Conservation (phyloP, 352 stramenopile genomes). For the Pythium coloratum region DNA sequence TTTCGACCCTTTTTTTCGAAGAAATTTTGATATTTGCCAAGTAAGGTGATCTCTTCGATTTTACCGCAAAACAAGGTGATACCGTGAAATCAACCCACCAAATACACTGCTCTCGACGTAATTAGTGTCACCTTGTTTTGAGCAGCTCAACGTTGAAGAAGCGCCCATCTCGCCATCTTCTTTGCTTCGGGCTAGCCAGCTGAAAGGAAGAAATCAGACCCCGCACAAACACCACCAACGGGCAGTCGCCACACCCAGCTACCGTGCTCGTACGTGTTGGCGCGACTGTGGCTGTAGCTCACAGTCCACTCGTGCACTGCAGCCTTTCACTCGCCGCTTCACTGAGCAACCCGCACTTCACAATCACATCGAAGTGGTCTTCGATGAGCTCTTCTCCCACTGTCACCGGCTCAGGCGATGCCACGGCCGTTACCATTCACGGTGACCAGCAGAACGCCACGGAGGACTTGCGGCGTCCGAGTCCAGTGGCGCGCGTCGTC, state of each 20-base stretch:
- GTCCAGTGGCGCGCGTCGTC: conserved; percentile 8
- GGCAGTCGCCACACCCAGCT: neutral
- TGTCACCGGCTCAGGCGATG: neutral
- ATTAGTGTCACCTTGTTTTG: conserved; percentile 8
- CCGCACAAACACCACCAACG: neutral
- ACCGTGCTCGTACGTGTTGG: neutral
- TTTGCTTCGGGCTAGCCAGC: neutral
- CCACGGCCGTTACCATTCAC: neutral
- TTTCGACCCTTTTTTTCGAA: conserved; percentile 13
- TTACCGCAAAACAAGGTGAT: neutral
- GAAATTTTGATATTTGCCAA: neutral
- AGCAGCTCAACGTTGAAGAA: conserved; percentile 8
- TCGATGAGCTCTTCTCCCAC: neutral
- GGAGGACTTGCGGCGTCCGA: conserved; percentile 10
- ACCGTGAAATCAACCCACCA: too few species aligned
- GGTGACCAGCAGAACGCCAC: neutral
- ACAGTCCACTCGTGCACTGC: neutral
- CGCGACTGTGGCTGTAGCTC: neutral
- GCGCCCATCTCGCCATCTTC: conserved; percentile 3
- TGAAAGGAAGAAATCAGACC: conserved; percentile 4
- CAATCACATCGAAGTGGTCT: neutral
- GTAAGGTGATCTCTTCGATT: conserved; percentile 8
- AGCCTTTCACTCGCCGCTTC: neutral
- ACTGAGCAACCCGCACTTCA: neutral
- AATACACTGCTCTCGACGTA: neutral